Evolutionary conservation across 1,139 yeast genomes (phyloP).

Genomic region (Trichomonascaceae sp.): DNA sequence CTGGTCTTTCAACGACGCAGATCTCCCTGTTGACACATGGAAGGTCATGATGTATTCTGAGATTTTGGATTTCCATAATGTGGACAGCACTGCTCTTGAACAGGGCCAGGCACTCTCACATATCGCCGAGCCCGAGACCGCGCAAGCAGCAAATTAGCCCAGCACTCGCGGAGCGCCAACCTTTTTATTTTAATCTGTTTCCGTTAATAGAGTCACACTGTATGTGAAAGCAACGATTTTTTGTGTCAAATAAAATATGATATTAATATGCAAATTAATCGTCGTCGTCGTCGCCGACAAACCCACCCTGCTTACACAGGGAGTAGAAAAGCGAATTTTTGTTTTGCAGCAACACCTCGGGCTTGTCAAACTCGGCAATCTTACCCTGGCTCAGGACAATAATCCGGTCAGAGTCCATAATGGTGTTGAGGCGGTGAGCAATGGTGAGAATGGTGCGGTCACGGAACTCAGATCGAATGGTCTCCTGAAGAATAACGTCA

Average conservation of each 20-base stretch:
- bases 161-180: conserved; percentile 2
- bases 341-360: conserved; percentile 51
- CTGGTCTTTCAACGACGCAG: conserved; percentile 98
- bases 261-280: no score
- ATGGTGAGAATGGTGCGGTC: conserved; percentile 87
- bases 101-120: not conserved
- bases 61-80: conserved; percentile 87
- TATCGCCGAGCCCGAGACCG: not conserved
- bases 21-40: conserved; percentile 96
- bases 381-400: conserved; percentile 77
- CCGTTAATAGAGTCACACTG: no score
- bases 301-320: conserved; percentile 52
- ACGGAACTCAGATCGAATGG: conserved; percentile 72
- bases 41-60: conserved; percentile 98
- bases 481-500: conserved; percentile 73
- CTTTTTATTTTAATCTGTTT: conserved; percentile 1
- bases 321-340: conserved; percentile 65
- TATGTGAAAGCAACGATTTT: no score
- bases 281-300: conserved; percentile 13
- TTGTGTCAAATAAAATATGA: no score
- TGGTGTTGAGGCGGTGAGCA: conserved; percentile 90
- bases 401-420: conserved; percentile 80
- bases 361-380: conserved; percentile 80
- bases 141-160: conserved; percentile 2
- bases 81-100: conserved; percentile 26